Percentiles rank a stretch among this genome's conserved stretches.
These are phyloP conservation scores for Rhizomucor miehei DNA, from an alignment of 371 early-diverging fungal genomes.

Conservation along the genomic window DNA sequence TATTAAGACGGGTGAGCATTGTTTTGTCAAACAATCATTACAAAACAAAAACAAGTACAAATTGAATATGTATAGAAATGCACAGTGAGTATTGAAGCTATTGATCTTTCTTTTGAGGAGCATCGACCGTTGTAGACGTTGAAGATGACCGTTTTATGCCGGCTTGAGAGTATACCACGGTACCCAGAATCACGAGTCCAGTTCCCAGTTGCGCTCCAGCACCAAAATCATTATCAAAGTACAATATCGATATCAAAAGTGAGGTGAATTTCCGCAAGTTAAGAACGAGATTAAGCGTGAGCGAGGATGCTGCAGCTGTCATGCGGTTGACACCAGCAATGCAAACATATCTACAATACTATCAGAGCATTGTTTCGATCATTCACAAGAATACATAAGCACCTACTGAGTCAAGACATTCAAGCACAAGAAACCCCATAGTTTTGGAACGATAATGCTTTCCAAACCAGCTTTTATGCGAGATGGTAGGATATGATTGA, in stretches of 20 bases:
- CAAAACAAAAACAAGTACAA: no score
- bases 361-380: neutral
- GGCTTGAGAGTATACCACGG: conserved; percentile 62
- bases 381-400: neutral
- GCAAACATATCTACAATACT: conserved; percentile 60
- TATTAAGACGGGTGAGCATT: no score
- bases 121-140: no score
- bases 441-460: conserved; percentile 43
- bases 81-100: no score
- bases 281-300: conserved; percentile 84
- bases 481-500: conserved; percentile 17
- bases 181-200: conserved; percentile 72
- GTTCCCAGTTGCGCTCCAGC: conserved; percentile 66
- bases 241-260: conserved; percentile 76
- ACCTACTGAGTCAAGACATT: conserved; percentile 81
- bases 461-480: conserved; percentile 16
- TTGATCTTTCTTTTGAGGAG: no score
- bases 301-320: conserved; percentile 71
- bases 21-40: no score
- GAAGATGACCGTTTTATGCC: conserved; percentile 3
- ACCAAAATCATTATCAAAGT: conserved; percentile 78
- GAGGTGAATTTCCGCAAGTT: conserved; percentile 84
- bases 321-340: conserved; percentile 86
- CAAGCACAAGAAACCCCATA: conserved; percentile 68
- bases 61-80: no score